Conservation (phyloP, 75 land plant species). For the Ceratopteris richardii region DNA sequence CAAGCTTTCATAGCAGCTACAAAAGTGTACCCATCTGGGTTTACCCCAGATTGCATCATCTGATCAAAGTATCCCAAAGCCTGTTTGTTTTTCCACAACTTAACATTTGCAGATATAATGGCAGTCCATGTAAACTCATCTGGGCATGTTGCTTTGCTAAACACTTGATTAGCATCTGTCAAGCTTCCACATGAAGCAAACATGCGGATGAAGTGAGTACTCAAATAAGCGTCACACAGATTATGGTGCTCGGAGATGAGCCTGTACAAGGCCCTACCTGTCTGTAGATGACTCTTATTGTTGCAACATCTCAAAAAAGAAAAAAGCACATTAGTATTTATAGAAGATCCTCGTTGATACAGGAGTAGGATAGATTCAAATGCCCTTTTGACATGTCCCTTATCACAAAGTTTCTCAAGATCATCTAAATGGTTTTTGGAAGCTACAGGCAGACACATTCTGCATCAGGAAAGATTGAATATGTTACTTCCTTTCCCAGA, state of each 20-base stretch:
- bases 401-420: too few relatives aligned
- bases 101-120: slow-evolving; percentile 42
- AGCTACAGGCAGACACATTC: too few relatives aligned
- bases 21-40: slow-evolving; percentile 39
- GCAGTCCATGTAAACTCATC: slow-evolving; percentile 54
- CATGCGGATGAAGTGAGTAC: slow-evolving; percentile 32
- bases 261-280: neutral
- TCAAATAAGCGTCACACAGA: slow-evolving; percentile 20
- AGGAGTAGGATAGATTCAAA: too few relatives aligned
- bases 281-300: too few relatives aligned
- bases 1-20: slow-evolving; percentile 45
- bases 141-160: slow-evolving; percentile 38
- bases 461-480: too few relatives aligned
- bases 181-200: slow-evolving; percentile 41
- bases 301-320: too few relatives aligned
- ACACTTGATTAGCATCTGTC: slow-evolving; percentile 27
- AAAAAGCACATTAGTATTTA: too few relatives aligned
- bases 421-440: too few relatives aligned
- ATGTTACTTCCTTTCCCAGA: too few relatives aligned
- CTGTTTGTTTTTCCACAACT: slow-evolving; percentile 11
- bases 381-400: too few relatives aligned
- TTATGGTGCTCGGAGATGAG: neutral
- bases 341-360: too few relatives aligned
- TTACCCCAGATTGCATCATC: slow-evolving; percentile 32
- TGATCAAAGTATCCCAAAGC: slow-evolving; percentile 30